A percentile compares a stretch with the other conserved stretches of the same genome.
Conservation (phyloP, 306 rosid species). For the Cyamopsis tetragonoloba region DNA sequence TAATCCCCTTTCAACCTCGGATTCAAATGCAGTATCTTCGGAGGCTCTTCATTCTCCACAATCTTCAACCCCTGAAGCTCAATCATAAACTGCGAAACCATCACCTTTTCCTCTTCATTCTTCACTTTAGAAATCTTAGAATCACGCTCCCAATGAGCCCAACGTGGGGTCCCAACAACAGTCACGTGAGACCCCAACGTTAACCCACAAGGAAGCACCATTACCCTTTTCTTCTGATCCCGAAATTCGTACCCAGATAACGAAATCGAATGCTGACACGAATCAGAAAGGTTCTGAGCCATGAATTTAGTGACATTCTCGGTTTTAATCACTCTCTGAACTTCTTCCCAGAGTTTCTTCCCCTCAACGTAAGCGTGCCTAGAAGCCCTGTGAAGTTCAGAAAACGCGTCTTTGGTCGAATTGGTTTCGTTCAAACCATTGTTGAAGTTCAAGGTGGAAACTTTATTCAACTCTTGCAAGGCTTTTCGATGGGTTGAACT, state of each 20-base stretch:
- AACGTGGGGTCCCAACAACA: conserved; percentile 63
- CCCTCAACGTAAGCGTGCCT: conserved; percentile 56
- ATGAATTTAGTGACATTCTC: neutral
- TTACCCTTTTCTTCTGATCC: conserved; percentile 30
- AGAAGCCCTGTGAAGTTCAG: conserved; percentile 48
- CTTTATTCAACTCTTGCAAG: conserved; percentile 42
- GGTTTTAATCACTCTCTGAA: conserved; percentile 38
- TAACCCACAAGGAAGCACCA: conserved; percentile 61
- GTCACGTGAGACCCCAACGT: conserved; percentile 63
- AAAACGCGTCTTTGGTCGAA: conserved; percentile 28
- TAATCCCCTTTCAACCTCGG: conserved; percentile 76
- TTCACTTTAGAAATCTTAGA: conserved; percentile 55
- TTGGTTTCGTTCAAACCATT: conserved; percentile 31
- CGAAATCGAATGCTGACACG: conserved; percentile 48
- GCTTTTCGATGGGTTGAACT: conserved; percentile 34
- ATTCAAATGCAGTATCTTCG: conserved; percentile 63
- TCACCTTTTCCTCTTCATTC: conserved; percentile 49
- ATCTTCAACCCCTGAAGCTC: conserved; percentile 72
- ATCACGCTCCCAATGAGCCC: conserved; percentile 61
- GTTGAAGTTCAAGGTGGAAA: conserved; percentile 60
- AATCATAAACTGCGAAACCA: conserved; percentile 73
- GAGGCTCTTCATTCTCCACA: conserved; percentile 72
- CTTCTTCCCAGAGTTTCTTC: conserved; percentile 49
- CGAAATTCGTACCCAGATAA: conserved; percentile 41
- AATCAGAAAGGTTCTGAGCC: conserved; percentile 44